These are phyloP conservation scores for Citrus medica DNA, from an alignment of 345 rosid species.

Conservation along the genomic window DNA sequence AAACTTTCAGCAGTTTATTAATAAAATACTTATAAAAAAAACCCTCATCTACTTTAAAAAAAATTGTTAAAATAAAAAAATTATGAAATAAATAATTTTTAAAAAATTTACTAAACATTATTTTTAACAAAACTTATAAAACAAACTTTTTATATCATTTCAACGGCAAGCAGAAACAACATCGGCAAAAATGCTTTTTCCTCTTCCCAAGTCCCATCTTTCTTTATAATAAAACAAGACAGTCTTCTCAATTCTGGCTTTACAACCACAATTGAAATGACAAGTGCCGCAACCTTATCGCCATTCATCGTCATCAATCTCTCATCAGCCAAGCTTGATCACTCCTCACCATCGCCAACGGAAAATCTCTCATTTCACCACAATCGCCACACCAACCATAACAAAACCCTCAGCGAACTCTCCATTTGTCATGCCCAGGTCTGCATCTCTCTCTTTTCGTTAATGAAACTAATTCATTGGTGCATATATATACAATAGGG, in stretches of 20 bases:
- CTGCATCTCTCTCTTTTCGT: not conserved
- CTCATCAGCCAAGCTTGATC: slow-evolving; percentile 7
- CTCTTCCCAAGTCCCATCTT: not conserved
- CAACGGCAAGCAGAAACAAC: no score
- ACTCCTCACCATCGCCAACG: not conserved
- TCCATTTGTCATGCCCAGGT: slow-evolving; percentile 24
- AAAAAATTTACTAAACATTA: no score
- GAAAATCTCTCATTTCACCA: slow-evolving; percentile 3
- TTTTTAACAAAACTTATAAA: no score
- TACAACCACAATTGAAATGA: slow-evolving; percentile 18
- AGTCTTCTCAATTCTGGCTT: not conserved
- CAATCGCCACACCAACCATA: slow-evolving; percentile 12
- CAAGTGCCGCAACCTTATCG: slow-evolving; percentile 32
- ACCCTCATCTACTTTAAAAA: no score
- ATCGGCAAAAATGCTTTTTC: not conserved
- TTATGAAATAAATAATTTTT: no score
- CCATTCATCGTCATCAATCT: slow-evolving; percentile 1
- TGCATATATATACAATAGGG: no score
- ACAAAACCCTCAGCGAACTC: not conserved
- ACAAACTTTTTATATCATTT: no score
- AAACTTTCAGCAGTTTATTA: no score
- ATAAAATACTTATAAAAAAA: no score
- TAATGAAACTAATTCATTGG: not conserved
- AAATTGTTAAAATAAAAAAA: no score
- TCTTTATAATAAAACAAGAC: not conserved